These are phyloP conservation scores for Elongisporangium undulatum DNA, from an alignment of 352 stramenopile genomes.

Conservation along the genomic window DNA sequence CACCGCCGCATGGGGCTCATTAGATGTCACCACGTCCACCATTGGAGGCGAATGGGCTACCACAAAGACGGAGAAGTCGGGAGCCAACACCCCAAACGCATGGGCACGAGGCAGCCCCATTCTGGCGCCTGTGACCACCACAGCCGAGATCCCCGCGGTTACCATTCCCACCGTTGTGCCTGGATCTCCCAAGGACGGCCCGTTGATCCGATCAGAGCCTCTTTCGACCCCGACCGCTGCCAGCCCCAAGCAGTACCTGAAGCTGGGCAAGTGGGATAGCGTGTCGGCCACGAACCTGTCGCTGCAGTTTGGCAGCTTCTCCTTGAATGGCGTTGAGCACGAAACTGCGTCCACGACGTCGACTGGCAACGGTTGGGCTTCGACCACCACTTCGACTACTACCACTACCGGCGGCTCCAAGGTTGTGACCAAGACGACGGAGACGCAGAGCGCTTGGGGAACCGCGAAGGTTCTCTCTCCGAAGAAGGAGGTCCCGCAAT, in stretches of 20 bases:
- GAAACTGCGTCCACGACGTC: slow-evolving; percentile 46
- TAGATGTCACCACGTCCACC: slow-evolving; percentile 58
- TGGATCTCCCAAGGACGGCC: slow-evolving; percentile 66
- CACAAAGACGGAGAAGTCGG: slow-evolving; percentile 41
- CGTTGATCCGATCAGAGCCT: slow-evolving; percentile 29
- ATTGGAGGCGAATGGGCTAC: slow-evolving; percentile 60
- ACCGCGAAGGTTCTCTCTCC: slow-evolving; percentile 39
- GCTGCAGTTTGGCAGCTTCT: slow-evolving; percentile 87
- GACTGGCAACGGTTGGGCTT: slow-evolving; percentile 39
- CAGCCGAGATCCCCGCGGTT: slow-evolving; percentile 26
- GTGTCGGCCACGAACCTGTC: slow-evolving; percentile 63
- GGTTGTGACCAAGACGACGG: slow-evolving; percentile 31
- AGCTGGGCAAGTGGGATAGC: slow-evolving; percentile 82
- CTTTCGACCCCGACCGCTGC: slow-evolving; percentile 20
- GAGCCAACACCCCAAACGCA: slow-evolving; percentile 49
- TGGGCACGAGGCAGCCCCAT: slow-evolving; percentile 63
- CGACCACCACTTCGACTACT: slow-evolving; percentile 35
- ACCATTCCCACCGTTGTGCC: slow-evolving; percentile 43
- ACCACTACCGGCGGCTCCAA: slow-evolving; percentile 29
- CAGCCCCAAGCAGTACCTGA: slow-evolving; percentile 77
- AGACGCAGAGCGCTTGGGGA: slow-evolving; percentile 57
- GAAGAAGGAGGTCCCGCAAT: slow-evolving; percentile 64
- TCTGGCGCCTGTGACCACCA: slow-evolving; percentile 21
- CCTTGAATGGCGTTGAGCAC: slow-evolving; percentile 60
- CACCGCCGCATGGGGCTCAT: slow-evolving; percentile 40